Base-by-base conservation (phyloP, 2,329 filamentous ascomycete species). In the Fusarium euwallaceae region DNA sequence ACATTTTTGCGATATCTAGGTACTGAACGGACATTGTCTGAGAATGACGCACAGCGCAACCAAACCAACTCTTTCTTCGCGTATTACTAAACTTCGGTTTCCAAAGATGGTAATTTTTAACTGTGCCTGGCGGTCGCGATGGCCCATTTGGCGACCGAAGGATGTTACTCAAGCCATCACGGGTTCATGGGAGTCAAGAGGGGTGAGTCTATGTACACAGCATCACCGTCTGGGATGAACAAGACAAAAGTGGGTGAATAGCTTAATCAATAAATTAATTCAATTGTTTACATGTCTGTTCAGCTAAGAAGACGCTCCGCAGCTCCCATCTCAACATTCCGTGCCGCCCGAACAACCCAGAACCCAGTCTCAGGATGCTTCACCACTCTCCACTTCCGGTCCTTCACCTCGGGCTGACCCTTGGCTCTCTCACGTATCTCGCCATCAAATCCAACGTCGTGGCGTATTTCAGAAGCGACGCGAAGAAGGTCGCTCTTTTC, bases 401-500 rank as follows among this genome's bases (percentile, higher is more conserved):
- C 60, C 29, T 56, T 68, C 17, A 71, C 65, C 4, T 68, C 65
- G 8, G 45, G 4, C 20, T 61, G 51, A 4, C 7, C 9, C 34
- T 68, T 68, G 24, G 60, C 61, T 22, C 12, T 67, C 24, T 68
- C n/a, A 6, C 60, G 43, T 37, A 64, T 68, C n/a, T 16, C 34
- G 20, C 60, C 53, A 45, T 61, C n/a, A 43, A 55, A 41, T 6
- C 55, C 61, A 5, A 45, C 6, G 3, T 61, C 61, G 5, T 51
- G 41, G 7, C 65, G 68, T 12, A 71, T 64, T 22, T 61, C 37
- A 8, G 41, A 36, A 16, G 66, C 60, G 1, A 71, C 56, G 2
- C 27, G 4, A 10, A 64, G 41, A 12, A 71, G 65, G 12, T 71
- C 68, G 17, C 68, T 71, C 16, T 61, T 62, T 22, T 64, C 37